phyloP scores from a whole-genome alignment of 1,284 basidiomycete species.

The Ustilago trichophora region DNA sequence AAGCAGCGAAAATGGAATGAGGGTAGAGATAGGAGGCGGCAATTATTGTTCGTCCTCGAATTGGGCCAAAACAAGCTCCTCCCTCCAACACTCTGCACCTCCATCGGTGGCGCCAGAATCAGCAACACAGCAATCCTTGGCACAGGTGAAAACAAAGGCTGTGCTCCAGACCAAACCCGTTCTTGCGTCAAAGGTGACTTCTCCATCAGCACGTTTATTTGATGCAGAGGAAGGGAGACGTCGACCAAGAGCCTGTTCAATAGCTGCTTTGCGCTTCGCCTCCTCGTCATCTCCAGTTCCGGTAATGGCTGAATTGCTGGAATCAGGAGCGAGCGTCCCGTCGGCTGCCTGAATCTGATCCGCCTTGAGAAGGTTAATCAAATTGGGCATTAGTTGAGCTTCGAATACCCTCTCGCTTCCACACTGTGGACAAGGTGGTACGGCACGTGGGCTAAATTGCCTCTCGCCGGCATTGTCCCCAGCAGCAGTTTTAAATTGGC shows the following conservation, averaged over 20 bases:
- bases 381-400: constrained; percentile 66
- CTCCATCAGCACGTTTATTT: background rate
- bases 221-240: constrained; percentile 5
- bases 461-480: background rate
- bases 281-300: constrained; percentile 7
- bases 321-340: constrained; percentile 6
- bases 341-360: constrained; percentile 34
- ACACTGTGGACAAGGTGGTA: constrained; percentile 55
- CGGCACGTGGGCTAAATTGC: constrained; percentile 6
- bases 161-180: constrained; percentile 62
- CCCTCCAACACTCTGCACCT: constrained; percentile 47
- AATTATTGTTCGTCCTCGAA: constrained; percentile 52
- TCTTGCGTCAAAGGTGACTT: constrained; percentile 15
- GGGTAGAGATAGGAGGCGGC: too few relatives aligned
- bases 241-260: constrained; percentile 58
- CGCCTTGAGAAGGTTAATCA: constrained; percentile 58
- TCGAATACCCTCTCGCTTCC: constrained; percentile 58
- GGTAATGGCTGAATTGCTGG: background rate
- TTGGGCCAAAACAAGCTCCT: constrained; percentile 54
- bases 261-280: constrained; percentile 39
- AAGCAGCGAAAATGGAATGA: background rate
- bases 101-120: constrained; percentile 43
- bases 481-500: constrained; percentile 15
- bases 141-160: constrained; percentile 59
- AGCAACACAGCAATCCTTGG: constrained; percentile 28